Base-by-base conservation (phyloP, 352 stramenopile species). In the Globisporangium spinosum region DNA sequence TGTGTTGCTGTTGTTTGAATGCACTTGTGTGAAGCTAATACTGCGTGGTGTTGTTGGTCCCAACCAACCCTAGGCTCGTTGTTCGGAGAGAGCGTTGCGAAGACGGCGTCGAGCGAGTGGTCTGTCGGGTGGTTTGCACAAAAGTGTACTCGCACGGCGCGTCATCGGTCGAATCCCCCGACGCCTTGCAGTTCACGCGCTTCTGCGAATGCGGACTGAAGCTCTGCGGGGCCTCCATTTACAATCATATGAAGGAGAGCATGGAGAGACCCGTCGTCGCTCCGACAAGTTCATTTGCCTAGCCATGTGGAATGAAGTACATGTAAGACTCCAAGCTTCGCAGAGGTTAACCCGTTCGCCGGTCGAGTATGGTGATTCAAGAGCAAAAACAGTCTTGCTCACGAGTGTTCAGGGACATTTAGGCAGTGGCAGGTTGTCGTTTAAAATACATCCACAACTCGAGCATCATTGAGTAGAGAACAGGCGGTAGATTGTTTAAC, bases 31-130 rank as follows among this genome's bases (percentile, higher is more conserved):
- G n/a, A 10, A 32, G 8, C 49, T 57, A 32, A 57, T n/a, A 20
- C n/a, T 32, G 49, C 20, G 49, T 29, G n/a, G 9, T 57, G 49
- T 32, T 32, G 29, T 12, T 57, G 49, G 34, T 32, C n/a, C 8
- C 9, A 27, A 29, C n/a, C 8, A 15, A 32, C 23, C 29, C 2
- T 45, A 62, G 58, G 35, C n/a, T 27, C 34, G 32, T 63, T 7
- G 22, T 54, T 51, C 58, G 58, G 1, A n/a, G 4, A n/a, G 58
- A 63, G n/a, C 12, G 9, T 8, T 63, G 58, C n/a, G 58, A 63
- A 13, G 58, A 63, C 6, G 58, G 58, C 22, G 58, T 63, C 3
- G 58, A 63, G 58, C 58, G 58, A 7, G 35, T 63, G 10, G 58
- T 63, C 9, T 63, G 58, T n/a, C 58, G 58, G 22, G 20, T n/a